Evolutionary conservation across 2,329 filamentous ascomycete genomes (phyloP).

Genomic region (Pestalotiopsis sp.): DNA sequence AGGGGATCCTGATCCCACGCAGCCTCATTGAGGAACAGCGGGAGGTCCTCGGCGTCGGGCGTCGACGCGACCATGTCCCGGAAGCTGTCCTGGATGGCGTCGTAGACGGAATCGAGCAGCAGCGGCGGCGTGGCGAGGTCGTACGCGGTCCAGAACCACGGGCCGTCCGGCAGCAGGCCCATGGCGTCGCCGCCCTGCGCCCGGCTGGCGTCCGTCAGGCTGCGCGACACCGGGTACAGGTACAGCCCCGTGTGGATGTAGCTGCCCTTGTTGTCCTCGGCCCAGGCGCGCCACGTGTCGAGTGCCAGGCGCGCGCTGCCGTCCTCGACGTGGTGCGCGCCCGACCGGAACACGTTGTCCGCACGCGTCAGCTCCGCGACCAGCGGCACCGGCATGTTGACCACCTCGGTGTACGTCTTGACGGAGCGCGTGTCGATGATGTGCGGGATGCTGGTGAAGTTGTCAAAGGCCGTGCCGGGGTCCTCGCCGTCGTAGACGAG

Average conservation of each 20-base stretch:
- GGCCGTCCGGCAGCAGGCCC: conserved; percentile 34
- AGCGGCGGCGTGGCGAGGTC: conserved; percentile 26
- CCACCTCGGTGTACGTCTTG: conserved; percentile 34
- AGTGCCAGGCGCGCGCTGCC: conserved; percentile 24
- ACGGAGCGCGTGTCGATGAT: conserved; percentile 29
- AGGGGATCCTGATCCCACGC: conserved; percentile 27
- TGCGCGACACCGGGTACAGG: conserved; percentile 31
- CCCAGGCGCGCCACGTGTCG: conserved; percentile 31
- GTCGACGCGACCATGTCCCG: conserved; percentile 29
- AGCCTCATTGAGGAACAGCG: conserved; percentile 33
- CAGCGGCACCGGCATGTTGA: conserved; percentile 34
- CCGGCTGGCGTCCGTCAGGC: conserved; percentile 33
- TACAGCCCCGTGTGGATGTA: conserved; percentile 28
- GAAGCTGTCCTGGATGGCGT: conserved; percentile 32
- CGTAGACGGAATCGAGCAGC: conserved; percentile 26
- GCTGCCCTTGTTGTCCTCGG: conserved; percentile 30
- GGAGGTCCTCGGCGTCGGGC: conserved; percentile 28
- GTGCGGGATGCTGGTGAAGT: conserved; percentile 34
- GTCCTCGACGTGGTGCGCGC: conserved; percentile 30
- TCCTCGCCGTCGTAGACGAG: conserved; percentile 37
- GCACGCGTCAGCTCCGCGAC: conserved; percentile 30
- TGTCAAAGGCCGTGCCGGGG: conserved; percentile 31
- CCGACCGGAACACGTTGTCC: conserved; percentile 36
- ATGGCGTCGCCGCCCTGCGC: conserved; percentile 34
- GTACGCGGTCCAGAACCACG: conserved; percentile 35